Percentiles rank a stretch among this genome's conserved stretches.
phyloP scores from a whole-genome alignment of 2,329 filamentous ascomycete species.

The Curvularia sp. region DNA sequence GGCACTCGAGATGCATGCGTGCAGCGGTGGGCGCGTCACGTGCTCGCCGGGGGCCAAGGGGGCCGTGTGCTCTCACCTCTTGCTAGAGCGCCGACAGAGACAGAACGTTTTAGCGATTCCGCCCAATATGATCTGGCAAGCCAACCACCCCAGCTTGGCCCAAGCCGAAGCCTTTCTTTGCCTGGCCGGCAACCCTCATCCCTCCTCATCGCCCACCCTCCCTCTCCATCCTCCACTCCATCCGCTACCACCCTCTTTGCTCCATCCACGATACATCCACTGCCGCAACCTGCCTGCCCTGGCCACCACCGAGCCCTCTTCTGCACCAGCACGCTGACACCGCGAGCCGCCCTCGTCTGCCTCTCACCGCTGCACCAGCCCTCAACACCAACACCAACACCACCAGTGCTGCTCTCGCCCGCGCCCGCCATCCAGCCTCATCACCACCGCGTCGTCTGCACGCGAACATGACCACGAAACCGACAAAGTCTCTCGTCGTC shows the following conservation, averaged over 20 bases:
- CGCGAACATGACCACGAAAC: conserved; percentile 45
- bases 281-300: conserved; percentile 4
- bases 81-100: conserved; percentile 17
- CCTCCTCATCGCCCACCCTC: conserved; percentile 9
- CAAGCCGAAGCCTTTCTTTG: conserved; percentile 22
- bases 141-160: conserved; percentile 20
- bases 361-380: conserved; percentile 16
- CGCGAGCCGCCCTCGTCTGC: conserved; percentile 15
- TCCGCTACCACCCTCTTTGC: conserved; percentile 1
- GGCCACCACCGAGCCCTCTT: conserved; percentile 8
- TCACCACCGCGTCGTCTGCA: conserved; percentile 28
- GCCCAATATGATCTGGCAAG: conserved; percentile 20
- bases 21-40: not conserved
- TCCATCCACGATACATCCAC: conserved; percentile 13
- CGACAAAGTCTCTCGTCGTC: conserved; percentile 43
- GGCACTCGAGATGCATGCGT: no score
- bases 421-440: conserved; percentile 17
- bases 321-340: conserved; percentile 19
- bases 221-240: conserved; percentile 8
- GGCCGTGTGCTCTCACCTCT: conserved; percentile 18
- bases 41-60: conserved; percentile 6
- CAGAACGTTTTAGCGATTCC: conserved; percentile 21
- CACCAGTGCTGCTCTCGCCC: not conserved
- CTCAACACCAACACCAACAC: conserved; percentile 9
- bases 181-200: conserved; percentile 13